Base-by-base conservation (phyloP, 1,284 basidiomycete genomes). In the Puccinia polysora region DNA sequence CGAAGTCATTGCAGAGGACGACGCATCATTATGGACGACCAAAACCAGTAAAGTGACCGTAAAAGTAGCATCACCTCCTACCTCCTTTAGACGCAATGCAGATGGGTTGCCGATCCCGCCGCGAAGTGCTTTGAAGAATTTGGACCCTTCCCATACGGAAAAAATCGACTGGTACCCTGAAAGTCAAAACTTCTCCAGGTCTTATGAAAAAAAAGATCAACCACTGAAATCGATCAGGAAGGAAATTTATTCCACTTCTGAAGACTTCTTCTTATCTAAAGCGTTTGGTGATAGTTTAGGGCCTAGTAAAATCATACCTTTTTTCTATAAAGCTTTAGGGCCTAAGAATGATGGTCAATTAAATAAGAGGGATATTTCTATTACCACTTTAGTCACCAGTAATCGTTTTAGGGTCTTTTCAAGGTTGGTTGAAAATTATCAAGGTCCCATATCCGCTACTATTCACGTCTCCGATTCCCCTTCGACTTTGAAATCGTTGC, bases 371-470 rank as follows among this genome's bases (percentile, higher is more conserved):
- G 90, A 91, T 75, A 86, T 91, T 56, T 90, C 90, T 0, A 85
- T 92, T 70, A 89, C 89, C 1, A 91, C 90, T 1, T 83, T 91
- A 34, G 86, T 91, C 34, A 91, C 90, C 1, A 86, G 84, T 77
- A 88, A 89, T 76, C 83, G 90, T 15, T 88, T 90, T 78, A 82
- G 85, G 53, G 87, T 88, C 23, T 86, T 91, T 76, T 81, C 82
- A 15, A 84, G 85, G 64, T 82, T 91, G 14, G 87, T 87, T 6
- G 84, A 86, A 77, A 84, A 83, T 15, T 91, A 91, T 78, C 82
- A 85, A 82, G 89, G 90, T 20, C 90, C 90, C 0, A 86, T 91
- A 71, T 91, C 89, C 15, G 90, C 87, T 1, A 86, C 89, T 0
- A 84, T 91, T 20, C 89, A 91, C 76, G 84, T 90, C 60, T 79